These are phyloP conservation scores for Taphrina wiesneri DNA, from an alignment of 1,139 yeast species.

Conservation along the genomic window DNA sequence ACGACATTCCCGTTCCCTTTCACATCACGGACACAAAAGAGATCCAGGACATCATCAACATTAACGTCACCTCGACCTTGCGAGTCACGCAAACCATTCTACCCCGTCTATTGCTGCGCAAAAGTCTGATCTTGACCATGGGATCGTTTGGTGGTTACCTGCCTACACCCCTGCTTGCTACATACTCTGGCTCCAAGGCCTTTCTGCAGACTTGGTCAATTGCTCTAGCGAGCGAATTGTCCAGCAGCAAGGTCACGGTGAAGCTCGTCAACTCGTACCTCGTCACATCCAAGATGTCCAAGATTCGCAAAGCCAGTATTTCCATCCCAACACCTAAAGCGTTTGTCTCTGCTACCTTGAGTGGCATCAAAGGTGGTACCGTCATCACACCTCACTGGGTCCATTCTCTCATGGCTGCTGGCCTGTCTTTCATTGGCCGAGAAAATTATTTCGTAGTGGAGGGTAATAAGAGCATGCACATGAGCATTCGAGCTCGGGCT, in stretches of 20 bases:
- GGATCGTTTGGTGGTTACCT: conserved; percentile 94
- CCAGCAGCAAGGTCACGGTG: conserved; percentile 70
- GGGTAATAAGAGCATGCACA: conserved; percentile 74
- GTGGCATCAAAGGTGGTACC: conserved; percentile 87
- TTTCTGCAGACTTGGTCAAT: conserved; percentile 90
- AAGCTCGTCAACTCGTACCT: conserved; percentile 84
- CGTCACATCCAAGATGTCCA: conserved; percentile 95
- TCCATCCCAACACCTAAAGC: conserved; percentile 77
- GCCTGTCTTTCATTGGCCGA: conserved; percentile 21
- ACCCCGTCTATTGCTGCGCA: conserved; percentile 60
- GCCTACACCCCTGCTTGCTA: conserved; percentile 89
- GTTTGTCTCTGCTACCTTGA: conserved; percentile 72
- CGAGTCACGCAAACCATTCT: conserved; percentile 74
- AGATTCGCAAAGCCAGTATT: conserved; percentile 72
- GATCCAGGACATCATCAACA: conserved; percentile 72
- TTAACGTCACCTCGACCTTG: conserved; percentile 83
- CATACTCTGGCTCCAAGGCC: conserved; percentile 94
- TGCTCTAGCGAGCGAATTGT: conserved; percentile 85
- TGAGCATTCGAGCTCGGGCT: conserved; percentile 76
- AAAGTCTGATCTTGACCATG: conserved; percentile 73
- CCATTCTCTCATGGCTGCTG: conserved; percentile 84
- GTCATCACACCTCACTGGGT: conserved; percentile 92
- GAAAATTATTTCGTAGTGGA: conserved; percentile 57
- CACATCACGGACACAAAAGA: conserved; percentile 74
- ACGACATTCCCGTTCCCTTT: conserved; percentile 92